These are phyloP conservation scores for Kappamyces sp. DNA, from an alignment of 192 early-diverging fungal genomes.

Conservation along the genomic window DNA sequence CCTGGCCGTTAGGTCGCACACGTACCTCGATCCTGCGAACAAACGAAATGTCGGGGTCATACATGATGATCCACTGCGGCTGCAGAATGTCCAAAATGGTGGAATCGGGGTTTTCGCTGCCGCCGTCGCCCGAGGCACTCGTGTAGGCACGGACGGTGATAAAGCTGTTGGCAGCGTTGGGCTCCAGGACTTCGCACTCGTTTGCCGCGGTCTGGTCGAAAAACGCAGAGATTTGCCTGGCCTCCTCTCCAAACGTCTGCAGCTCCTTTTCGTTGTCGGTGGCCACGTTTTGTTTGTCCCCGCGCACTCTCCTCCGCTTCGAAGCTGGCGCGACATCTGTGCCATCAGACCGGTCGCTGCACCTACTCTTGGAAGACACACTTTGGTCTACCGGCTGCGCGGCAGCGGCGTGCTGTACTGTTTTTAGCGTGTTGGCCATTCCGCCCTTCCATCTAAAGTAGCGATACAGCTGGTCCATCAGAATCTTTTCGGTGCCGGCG, in stretches of 20 bases:
- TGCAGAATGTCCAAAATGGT: slow-evolving; percentile 56
- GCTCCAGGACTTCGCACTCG: too few relatives aligned
- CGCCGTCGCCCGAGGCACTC: not conserved
- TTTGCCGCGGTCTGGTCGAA: too few relatives aligned
- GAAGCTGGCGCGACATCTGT: not conserved
- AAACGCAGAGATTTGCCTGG: too few relatives aligned
- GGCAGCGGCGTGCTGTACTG: not conserved
- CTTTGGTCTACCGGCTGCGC: too few relatives aligned
- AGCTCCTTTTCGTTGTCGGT: not conserved
- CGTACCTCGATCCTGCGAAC: slow-evolving; percentile 76
- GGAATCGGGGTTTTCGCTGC: slow-evolving; percentile 34
- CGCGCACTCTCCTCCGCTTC: slow-evolving; percentile 1
- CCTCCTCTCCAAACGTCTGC: too few relatives aligned
- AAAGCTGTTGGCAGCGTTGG: too few relatives aligned
- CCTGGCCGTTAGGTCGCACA: slow-evolving; percentile 23
- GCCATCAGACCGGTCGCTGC: not conserved
- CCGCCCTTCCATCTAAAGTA: slow-evolving; percentile 73
- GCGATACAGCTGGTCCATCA: slow-evolving; percentile 46
- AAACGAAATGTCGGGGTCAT: slow-evolving; percentile 83
- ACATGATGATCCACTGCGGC: slow-evolving; percentile 84
- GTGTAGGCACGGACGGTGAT: not conserved
- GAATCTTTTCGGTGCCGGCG: slow-evolving; percentile 21
- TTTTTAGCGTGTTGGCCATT: slow-evolving; percentile 10
- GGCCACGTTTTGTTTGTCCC: not conserved
- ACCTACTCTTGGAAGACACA: not conserved